Evolutionary conservation across 345 rosid genomes (phyloP).

Genomic region (Ceriops tagal): DNA sequence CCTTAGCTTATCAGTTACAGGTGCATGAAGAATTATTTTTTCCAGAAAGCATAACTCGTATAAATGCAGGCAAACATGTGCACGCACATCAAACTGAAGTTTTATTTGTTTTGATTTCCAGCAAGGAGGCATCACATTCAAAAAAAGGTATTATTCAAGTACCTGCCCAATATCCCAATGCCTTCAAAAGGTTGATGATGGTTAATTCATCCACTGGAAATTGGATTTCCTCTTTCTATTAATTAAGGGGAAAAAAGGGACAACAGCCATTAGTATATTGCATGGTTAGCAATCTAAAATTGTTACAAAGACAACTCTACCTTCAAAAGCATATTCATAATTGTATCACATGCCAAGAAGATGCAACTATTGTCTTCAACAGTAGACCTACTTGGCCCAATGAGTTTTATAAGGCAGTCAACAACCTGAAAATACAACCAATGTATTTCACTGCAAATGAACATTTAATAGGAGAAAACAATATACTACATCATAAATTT

Average conservation of each 20-base stretch:
- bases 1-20: too few species aligned
- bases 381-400: conserved; percentile 30
- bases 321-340: conserved; percentile 82
- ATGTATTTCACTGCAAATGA: neutral
- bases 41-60: too few species aligned
- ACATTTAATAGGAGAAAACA: too few species aligned
- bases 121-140: neutral
- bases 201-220: conserved; percentile 43
- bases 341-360: conserved; percentile 81
- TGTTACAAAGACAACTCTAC: conserved; percentile 32
- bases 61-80: too few species aligned
- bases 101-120: neutral
- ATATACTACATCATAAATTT: too few species aligned
- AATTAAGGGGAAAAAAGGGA: conserved; percentile 2
- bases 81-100: neutral
- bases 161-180: conserved; percentile 76
- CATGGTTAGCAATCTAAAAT: neutral
- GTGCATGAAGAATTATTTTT: too few species aligned
- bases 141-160: conserved; percentile 2
- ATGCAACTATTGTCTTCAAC: conserved; percentile 45
- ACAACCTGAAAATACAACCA: conserved; percentile 50
- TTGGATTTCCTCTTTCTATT: conserved; percentile 49
- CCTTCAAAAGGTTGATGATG: conserved; percentile 45
- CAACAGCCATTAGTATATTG: conserved; percentile 11
- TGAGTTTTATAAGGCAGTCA: conserved; percentile 61